A percentile compares a stretch with the other conserved stretches of the same genome.
These are phyloP conservation scores for Akanthomyces dipterigenus DNA, from an alignment of 2,329 filamentous ascomycete genomes.

Conservation along the genomic window DNA sequence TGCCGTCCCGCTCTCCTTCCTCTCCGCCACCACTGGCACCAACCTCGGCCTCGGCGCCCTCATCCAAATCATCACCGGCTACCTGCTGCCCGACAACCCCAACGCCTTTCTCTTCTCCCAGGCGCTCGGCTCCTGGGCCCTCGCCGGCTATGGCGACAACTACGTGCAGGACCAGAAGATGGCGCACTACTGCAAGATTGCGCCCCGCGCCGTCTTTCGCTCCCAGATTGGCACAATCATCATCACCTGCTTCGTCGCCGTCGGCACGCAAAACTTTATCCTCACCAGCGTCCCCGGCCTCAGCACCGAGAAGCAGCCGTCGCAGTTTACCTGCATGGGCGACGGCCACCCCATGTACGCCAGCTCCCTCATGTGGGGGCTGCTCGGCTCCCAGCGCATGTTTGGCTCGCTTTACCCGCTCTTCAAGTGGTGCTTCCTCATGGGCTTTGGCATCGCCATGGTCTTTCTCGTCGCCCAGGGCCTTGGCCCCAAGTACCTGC, in stretches of 20 bases:
- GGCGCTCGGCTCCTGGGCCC: conserved; percentile 10
- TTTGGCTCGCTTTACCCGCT: conserved; percentile 36
- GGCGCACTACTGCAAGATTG: conserved; percentile 44
- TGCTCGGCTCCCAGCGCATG: conserved; percentile 42
- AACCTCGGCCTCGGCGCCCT: conserved; percentile 35
- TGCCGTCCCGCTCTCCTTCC: conserved; percentile 35
- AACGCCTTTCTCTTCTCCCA: conserved; percentile 18
- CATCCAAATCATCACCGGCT: conserved; percentile 33
- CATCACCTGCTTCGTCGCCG: conserved; percentile 39
- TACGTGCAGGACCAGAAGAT: conserved; percentile 44
- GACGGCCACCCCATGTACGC: conserved; percentile 42
- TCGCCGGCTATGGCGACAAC: conserved; percentile 32
- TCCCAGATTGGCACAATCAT: conserved; percentile 40
- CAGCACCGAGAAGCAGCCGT: conserved; percentile 24
- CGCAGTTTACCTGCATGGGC: conserved; percentile 42
- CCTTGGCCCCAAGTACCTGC: conserved; percentile 29
- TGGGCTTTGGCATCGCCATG: conserved; percentile 30
- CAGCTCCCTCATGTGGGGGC: conserved; percentile 40
- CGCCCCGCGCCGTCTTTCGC: conserved; percentile 39
- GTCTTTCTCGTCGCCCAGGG: conserved; percentile 29
- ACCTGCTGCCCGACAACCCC: conserved; percentile 15
- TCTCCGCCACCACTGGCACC: conserved; percentile 38
- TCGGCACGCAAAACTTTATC: conserved; percentile 37
- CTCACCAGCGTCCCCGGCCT: conserved; percentile 29
- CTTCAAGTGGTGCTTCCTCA: conserved; percentile 38